Percentiles rank a stretch among this genome's conserved stretches.
Evolutionary conservation across 108 stramenopile species (phyloP).

Genomic region (Cyclotella atomus): DNA sequence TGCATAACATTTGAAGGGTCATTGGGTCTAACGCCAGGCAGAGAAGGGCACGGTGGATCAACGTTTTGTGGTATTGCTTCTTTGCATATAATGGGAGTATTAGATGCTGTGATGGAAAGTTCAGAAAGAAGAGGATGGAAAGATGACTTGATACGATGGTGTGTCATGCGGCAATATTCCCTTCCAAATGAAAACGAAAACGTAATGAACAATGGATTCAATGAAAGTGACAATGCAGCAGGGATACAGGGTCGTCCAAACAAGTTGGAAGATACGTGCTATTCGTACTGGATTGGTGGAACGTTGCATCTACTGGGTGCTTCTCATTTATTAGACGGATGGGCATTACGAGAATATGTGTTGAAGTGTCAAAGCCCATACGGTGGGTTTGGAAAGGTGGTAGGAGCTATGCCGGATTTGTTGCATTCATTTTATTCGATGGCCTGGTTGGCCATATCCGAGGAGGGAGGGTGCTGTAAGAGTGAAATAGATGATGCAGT

Average conservation of each 20-base stretch:
- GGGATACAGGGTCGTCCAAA: conserved; percentile 91
- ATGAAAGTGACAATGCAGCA: conserved; percentile 19
- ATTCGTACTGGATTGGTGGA: conserved; percentile 94
- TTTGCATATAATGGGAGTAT: conserved; percentile 64
- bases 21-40: conserved; percentile 65
- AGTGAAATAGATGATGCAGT: background rate
- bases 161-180: conserved; percentile 64
- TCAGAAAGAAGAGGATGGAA: conserved; percentile 43
- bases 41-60: conserved; percentile 87
- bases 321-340: conserved; percentile 59
- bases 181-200: conserved; percentile 2
- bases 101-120: conserved; percentile 55
- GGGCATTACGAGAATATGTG: conserved; percentile 58
- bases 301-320: conserved; percentile 65
- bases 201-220: conserved; percentile 17
- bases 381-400: conserved; percentile 83
- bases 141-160: conserved; percentile 70
- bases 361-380: conserved; percentile 64
- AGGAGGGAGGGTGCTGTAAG: conserved; percentile 25
- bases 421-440: conserved; percentile 91
- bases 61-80: conserved; percentile 88
- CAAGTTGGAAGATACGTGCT: conserved; percentile 90
- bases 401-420: conserved; percentile 78
- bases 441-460: conserved; percentile 63
- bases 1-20: conserved; percentile 77